Percentiles rank a stretch among this genome's conserved stretches.
Conservation (phyloP, 2,329 filamentous ascomycete species). For the Sporothrix inflata region DNA sequence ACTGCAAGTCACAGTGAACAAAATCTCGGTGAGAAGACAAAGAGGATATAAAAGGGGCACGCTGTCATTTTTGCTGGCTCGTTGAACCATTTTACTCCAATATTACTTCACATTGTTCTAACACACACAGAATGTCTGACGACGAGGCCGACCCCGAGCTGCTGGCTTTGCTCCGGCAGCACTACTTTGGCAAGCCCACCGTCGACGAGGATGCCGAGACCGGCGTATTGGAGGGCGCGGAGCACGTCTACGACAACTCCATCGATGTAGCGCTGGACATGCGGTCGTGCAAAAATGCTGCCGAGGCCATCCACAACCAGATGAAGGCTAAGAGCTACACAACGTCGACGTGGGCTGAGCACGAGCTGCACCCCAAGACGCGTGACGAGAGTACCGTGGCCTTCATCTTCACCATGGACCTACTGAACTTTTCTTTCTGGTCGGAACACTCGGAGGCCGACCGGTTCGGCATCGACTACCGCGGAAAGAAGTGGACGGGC, state of each 20-base stretch:
- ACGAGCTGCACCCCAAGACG: conserved; percentile 84
- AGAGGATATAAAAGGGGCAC: not conserved
- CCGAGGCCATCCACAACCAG: conserved; percentile 73
- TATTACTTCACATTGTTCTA: not conserved
- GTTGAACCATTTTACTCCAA: not conserved
- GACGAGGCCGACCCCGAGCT: conserved; percentile 90
- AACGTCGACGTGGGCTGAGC: conserved; percentile 81
- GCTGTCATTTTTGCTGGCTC: not conserved
- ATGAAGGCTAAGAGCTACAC: conserved; percentile 87
- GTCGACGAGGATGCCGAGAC: conserved; percentile 69
- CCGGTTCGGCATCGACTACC: conserved; percentile 82
- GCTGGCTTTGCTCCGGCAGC: conserved; percentile 80
- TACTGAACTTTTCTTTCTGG: conserved; percentile 98
- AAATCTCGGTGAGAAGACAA: conserved; percentile 16
- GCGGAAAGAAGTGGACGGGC: conserved; percentile 81
- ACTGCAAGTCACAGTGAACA: conserved; percentile 9
- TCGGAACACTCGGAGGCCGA: conserved; percentile 70
- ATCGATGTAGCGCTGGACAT: conserved; percentile 92
- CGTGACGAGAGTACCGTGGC: conserved; percentile 80
- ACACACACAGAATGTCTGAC: conserved; percentile 69
- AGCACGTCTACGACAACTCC: conserved; percentile 87
- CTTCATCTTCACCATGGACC: conserved; percentile 97
- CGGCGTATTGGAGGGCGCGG: conserved; percentile 77
- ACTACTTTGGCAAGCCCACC: conserved; percentile 64
- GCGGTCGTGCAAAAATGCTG: conserved; percentile 78